A percentile compares a stretch with the other conserved stretches of the same genome.
Conservation (phyloP, 176 grass and related monocot species). For the Pontederia crassipes region DNA sequence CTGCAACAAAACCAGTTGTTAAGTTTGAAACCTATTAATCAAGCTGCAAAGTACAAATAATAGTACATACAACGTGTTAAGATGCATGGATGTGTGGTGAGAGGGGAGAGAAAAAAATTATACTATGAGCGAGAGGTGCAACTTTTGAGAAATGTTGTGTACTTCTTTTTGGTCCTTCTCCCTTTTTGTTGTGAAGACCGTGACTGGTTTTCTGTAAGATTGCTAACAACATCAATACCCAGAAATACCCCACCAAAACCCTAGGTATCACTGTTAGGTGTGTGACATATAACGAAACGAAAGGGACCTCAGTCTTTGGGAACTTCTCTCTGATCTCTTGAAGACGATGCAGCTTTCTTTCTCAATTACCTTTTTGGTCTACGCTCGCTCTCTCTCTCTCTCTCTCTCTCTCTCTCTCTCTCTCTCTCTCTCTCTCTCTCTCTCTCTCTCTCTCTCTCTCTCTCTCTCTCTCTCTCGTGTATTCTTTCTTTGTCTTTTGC, state of each 20-base stretch:
- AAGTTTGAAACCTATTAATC: not conserved
- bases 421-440: not conserved
- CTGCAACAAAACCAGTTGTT: constrained; percentile 19
- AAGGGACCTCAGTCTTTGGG: not conserved
- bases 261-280: not conserved
- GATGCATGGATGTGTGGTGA: too few relatives aligned
- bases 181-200: not conserved
- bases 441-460: not conserved
- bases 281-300: too few relatives aligned
- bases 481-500: not conserved
- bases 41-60: too few relatives aligned
- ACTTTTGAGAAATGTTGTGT: not conserved
- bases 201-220: not conserved
- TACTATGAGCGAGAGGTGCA: not conserved
- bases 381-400: not conserved
- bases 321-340: not conserved
- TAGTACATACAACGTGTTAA: too few relatives aligned
- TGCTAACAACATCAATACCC: not conserved
- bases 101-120: too few relatives aligned
- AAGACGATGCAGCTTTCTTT: not conserved
- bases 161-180: not conserved
- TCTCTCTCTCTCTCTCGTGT: not conserved
- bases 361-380: not conserved
- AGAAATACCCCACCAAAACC: not conserved
- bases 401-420: not conserved